Evolutionary conservation across 164 flowering plant species (phyloP).

Genomic region (Tetracentron sinense): DNA sequence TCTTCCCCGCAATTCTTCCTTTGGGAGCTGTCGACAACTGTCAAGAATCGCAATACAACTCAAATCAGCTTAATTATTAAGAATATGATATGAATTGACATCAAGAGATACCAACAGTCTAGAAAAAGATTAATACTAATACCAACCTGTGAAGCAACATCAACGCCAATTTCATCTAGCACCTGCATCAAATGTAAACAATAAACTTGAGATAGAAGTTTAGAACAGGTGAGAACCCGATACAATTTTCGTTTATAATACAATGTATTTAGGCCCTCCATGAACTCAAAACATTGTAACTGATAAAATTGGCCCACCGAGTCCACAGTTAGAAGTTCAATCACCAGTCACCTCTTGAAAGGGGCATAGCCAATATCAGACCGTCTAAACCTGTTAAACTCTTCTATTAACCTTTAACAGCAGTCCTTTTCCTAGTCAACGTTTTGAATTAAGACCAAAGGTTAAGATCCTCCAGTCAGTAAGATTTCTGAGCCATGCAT

Average conservation of each 20-base stretch:
- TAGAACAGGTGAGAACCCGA: no score
- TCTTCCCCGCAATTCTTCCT: slow-evolving; percentile 75
- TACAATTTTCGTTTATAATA: no score
- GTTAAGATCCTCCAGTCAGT: not conserved
- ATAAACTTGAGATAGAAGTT: not conserved
- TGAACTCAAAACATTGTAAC: not conserved
- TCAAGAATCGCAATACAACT: slow-evolving; percentile 13
- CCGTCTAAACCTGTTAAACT: not conserved
- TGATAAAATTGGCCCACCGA: not conserved
- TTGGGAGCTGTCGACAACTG: slow-evolving; percentile 94
- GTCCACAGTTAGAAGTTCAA: no score
- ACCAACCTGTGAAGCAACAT: slow-evolving; percentile 92
- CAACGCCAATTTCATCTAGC: slow-evolving; percentile 94
- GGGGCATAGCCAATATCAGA: not conserved
- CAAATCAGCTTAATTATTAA: slow-evolving; percentile 12
- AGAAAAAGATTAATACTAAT: not conserved
- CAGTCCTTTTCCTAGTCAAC: no score
- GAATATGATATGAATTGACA: not conserved
- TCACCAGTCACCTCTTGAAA: not conserved
- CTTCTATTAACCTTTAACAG: no score
- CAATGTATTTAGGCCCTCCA: no score
- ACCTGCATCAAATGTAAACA: slow-evolving; percentile 45
- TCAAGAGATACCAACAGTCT: not conserved
- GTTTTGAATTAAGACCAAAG: not conserved
- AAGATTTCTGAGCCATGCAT: not conserved